A percentile compares a stretch with the other conserved stretches of the same genome.
Conservation (phyloP, 1,284 basidiomycete genomes). For the Chalciporus piperatoides region DNA sequence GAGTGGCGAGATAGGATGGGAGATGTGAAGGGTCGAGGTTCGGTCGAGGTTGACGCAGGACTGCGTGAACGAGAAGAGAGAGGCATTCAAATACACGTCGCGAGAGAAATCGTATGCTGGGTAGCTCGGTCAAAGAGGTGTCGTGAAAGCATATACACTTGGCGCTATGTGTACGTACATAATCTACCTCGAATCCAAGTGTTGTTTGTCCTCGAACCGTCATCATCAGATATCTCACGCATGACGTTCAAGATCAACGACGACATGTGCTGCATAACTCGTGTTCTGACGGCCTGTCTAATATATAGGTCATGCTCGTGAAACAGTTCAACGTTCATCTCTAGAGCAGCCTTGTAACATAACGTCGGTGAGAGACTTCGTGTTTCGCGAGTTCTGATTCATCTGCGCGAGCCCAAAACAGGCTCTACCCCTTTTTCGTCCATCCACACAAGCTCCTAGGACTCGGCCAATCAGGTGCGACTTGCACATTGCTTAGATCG, state of each 20-base stretch:
- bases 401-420: no score
- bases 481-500: no score
- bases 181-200: neutral
- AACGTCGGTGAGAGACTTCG: no score
- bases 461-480: no score
- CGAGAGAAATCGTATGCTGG: neutral
- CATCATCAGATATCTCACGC: neutral
- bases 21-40: conserved; percentile 38
- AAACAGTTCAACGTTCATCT: no score
- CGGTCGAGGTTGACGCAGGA: conserved; percentile 13
- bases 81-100: conserved; percentile 16
- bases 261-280: neutral
- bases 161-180: neutral
- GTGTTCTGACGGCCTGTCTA: no score
- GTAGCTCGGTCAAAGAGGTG: neutral
- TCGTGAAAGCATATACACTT: no score
- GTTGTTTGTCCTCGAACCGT: neutral
- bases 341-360: no score
- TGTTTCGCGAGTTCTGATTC: no score
- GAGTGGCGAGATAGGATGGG: conserved; percentile 42
- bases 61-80: conserved; percentile 19
- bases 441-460: no score
- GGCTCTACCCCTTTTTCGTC: no score
- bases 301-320: no score
- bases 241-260: neutral